Base-by-base conservation (phyloP, 768 basidiomycete genomes). In the Leccinum obscurum region DNA sequence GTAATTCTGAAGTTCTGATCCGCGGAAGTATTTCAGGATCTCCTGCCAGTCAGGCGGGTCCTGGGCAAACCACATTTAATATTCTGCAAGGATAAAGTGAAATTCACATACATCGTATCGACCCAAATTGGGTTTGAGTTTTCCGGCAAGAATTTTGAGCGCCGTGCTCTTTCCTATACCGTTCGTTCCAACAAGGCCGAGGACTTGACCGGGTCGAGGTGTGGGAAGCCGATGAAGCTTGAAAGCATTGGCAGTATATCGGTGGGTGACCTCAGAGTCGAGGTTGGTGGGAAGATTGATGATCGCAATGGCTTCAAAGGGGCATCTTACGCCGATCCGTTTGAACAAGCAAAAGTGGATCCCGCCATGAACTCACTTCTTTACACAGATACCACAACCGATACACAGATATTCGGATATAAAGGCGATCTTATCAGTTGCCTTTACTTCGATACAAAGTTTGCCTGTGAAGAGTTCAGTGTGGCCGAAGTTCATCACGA, bases 91-190 rank as follows among this genome's bases (percentile, higher is more conserved):
- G 41, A 41, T 41, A 52, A 35, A 26, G 4, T 48, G 3, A 37
- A 50, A 52, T 26, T 37, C 24, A 77, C 89, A 66, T 69, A 93
- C 92, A 71, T 98, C 97, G 74, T 97, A 99, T 66, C 92, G 86
- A 9, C 97, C 97, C 56, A 99, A 83, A 76, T 99, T 99, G 8
- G 97, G 96, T 76, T 99, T 99, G 60, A 96, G 83, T 75, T 98
- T 98, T 54, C 97, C 97, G 15, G 95, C 94, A 32, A 99, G 78
- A 61, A 99, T 91, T 77, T 98, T 98, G 59, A 99, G 80, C 6
- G 97, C 97, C 0, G 97, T 99, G 66, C 92, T 95, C 81, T 99
- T 99, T 57, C 97, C 97, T 65, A 98, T 99, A 87, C 97, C 97
- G 77, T 99, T 99, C 1, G 96, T 98, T 34, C 97, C 97, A 20